Conservation (phyloP, 768 basidiomycete genomes). For the Rhodocollybia butyracea region DNA sequence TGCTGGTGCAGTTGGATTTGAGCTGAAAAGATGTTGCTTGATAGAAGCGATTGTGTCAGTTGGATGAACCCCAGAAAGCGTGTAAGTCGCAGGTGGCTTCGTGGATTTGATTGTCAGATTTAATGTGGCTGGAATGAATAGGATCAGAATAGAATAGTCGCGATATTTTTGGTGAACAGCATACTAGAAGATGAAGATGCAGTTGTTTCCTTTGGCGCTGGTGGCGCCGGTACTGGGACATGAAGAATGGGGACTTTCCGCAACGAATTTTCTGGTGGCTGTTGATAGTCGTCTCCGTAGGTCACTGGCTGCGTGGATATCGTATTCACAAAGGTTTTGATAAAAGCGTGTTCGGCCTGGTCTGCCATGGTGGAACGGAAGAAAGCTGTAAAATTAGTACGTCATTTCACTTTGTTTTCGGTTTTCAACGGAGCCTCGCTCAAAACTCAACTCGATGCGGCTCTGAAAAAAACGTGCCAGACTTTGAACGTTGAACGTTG, state of each 20-base stretch:
- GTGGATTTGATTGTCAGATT: constrained; percentile 84
- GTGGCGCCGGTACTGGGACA: constrained; percentile 54
- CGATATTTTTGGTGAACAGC: constrained; percentile 9
- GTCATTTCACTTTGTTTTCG: too few relatives aligned
- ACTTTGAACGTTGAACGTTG: too few relatives aligned
- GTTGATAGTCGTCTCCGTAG: constrained; percentile 75
- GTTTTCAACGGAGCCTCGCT: neutral
- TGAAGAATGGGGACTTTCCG: constrained; percentile 71
- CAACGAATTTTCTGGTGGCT: constrained; percentile 60
- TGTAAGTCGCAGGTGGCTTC: constrained; percentile 80
- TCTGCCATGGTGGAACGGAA: constrained; percentile 32
- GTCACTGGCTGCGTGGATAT: constrained; percentile 64
- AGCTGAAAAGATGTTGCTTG: constrained; percentile 66
- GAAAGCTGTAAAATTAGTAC: neutral
- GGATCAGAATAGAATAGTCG: neutral
- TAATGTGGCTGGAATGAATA: constrained; percentile 40
- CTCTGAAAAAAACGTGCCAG: too few relatives aligned
- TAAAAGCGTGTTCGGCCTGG: constrained; percentile 65
- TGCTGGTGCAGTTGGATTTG: constrained; percentile 67
- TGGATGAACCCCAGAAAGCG: constrained; percentile 59
- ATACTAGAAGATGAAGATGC: constrained; percentile 30
- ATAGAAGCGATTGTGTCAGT: constrained; percentile 83
- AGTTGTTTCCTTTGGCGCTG: constrained; percentile 48
- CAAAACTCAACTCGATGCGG: too few relatives aligned
- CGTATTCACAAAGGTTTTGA: constrained; percentile 60